These are phyloP conservation scores for Debaryomyces coudertii DNA, from an alignment of 1,139 yeast species.

Conservation along the genomic window DNA sequence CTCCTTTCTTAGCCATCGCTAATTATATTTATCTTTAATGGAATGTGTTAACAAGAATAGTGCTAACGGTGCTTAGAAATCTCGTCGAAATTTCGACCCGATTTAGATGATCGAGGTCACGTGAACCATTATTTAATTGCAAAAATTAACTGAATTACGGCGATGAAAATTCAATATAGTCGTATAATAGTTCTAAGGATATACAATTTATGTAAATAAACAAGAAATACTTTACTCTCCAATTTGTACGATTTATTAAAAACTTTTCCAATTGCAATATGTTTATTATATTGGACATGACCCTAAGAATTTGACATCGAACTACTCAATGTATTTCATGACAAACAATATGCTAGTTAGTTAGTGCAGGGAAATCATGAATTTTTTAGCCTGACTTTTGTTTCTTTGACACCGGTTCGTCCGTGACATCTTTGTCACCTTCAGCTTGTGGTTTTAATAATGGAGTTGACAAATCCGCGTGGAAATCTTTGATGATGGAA, in stretches of 20 bases:
- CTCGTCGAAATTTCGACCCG: slow-evolving; percentile 8
- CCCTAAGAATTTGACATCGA: slow-evolving; percentile 2
- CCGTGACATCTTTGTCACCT: slow-evolving; percentile 24
- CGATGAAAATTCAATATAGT: not conserved
- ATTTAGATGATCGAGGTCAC: slow-evolving; percentile 2
- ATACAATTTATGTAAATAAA: slow-evolving; percentile 1
- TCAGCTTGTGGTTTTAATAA: slow-evolving; percentile 27
- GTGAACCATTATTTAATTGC: not conserved
- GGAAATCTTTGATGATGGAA: slow-evolving; percentile 92
- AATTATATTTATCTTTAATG: not conserved
- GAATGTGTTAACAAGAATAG: not conserved
- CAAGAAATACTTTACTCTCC: slow-evolving; percentile 3
- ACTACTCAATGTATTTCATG: slow-evolving; percentile 2
- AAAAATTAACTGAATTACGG: not conserved
- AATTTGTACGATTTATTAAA: not conserved
- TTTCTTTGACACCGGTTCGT: slow-evolving; percentile 40
- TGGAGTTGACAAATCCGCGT: slow-evolving; percentile 59
- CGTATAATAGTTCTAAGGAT: slow-evolving; percentile 1
- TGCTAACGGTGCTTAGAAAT: not conserved
- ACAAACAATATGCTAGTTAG: slow-evolving; percentile 6
- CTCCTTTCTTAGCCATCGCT: slow-evolving; percentile 61
- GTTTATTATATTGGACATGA: not conserved
- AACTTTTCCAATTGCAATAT: not conserved
- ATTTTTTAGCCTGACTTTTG: slow-evolving; percentile 34
- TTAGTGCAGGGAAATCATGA: slow-evolving; percentile 8